Conservation (phyloP, 495 filamentous ascomycete species). For the Hypoxylon trugodes region DNA sequence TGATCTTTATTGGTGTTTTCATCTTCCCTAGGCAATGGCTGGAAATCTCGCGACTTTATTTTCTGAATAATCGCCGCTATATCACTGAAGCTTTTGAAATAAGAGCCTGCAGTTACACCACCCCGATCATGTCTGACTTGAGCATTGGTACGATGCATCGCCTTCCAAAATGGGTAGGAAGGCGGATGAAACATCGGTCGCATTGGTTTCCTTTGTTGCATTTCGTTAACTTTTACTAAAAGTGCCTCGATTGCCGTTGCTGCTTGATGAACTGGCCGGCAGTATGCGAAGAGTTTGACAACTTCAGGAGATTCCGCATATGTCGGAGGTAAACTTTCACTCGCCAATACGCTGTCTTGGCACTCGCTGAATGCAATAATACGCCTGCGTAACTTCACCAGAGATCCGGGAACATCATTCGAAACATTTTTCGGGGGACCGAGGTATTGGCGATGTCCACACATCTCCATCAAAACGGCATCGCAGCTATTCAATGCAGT, state of each 20-base stretch:
- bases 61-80: conserved; percentile 48
- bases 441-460: conserved; percentile 54
- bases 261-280: conserved; percentile 63
- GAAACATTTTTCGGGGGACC: conserved; percentile 47
- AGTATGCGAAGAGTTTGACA: conserved; percentile 63
- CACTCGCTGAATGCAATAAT: conserved; percentile 47
- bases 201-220: conserved; percentile 49
- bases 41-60: conserved; percentile 39
- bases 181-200: conserved; percentile 53
- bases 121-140: conserved; percentile 67
- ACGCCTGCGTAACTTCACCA: conserved; percentile 47
- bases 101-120: conserved; percentile 59
- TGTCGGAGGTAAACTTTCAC: conserved; percentile 45
- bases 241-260: conserved; percentile 56
- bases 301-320: conserved; percentile 52
- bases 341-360: conserved; percentile 42
- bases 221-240: conserved; percentile 54
- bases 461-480: conserved; percentile 57
- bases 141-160: conserved; percentile 60
- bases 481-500: conserved; percentile 54
- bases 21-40: conserved; percentile 36
- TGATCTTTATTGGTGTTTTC: conserved; percentile 34
- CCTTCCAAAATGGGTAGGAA: conserved; percentile 61
- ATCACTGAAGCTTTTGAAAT: conserved; percentile 59
- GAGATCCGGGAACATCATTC: conserved; percentile 43